These are phyloP conservation scores for Ascomycota sp. DNA, from an alignment of 2,329 filamentous ascomycete genomes.

Conservation along the genomic window DNA sequence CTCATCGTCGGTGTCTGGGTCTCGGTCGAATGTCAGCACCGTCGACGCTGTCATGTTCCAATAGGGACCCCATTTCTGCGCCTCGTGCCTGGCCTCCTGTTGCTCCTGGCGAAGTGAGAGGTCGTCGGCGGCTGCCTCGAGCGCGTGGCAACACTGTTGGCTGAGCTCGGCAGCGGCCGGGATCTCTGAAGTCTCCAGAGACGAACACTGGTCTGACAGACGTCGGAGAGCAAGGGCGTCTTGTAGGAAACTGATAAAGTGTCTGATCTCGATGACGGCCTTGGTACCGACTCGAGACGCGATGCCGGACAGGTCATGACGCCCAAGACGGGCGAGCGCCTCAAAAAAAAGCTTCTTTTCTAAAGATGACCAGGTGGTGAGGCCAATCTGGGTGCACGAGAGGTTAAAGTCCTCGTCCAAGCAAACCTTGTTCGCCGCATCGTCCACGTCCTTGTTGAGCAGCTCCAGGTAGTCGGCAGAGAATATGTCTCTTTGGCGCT, in stretches of 20 bases:
- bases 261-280: constrained; percentile 49
- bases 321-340: constrained; percentile 42
- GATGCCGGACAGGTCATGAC: constrained; percentile 40
- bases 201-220: constrained; percentile 10
- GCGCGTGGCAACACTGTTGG: constrained; percentile 37
- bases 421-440: constrained; percentile 21
- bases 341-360: constrained; percentile 58
- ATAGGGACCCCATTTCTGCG: constrained; percentile 34
- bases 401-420: constrained; percentile 12
- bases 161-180: constrained; percentile 57
- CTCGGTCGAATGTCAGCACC: constrained; percentile 11
- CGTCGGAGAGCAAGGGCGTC: constrained; percentile 22
- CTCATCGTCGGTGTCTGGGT: constrained; percentile 4
- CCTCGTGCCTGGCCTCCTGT: constrained; percentile 39
- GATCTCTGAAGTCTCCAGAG: constrained; percentile 31
- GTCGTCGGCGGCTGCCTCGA: constrained; percentile 49
- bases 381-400: constrained; percentile 39
- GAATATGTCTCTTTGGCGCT: constrained; percentile 21
- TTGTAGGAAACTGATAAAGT: constrained; percentile 46
- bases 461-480: constrained; percentile 27
- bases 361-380: constrained; percentile 43
- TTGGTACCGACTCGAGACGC: constrained; percentile 47
- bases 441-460: constrained; percentile 37
- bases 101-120: constrained; percentile 43
- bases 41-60: constrained; percentile 41